Base-by-base conservation (phyloP, 148 eudicot species). In the Euryodendron excelsum region DNA sequence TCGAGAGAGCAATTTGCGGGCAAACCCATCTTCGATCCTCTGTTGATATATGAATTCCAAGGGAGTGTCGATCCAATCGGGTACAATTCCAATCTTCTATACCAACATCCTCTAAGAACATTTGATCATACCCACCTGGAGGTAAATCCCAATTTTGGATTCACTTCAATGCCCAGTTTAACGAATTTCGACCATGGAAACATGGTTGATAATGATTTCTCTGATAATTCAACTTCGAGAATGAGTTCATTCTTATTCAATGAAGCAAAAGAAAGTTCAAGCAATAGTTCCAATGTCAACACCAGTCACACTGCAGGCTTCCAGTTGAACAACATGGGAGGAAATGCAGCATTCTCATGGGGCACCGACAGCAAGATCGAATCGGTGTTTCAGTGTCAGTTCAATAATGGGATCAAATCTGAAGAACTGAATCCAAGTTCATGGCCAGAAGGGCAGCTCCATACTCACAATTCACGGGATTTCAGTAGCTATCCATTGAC, bases 261-360 rank as follows among this genome's bases (percentile, higher is more conserved):
- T 76, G 86, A 84, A n/a, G 90, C 65, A 21, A 89, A 82, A 25
- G 89, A 89, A 23, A 85, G 91, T 79, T 87, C 97, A 2, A 85
- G 87, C 33, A 85, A 82, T 53, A 88, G 87, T 61, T 85, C 92
- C 62, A 85, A 84, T 64, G 78, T 78, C 36, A 83, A 72, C n/a
- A n/a, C n/a, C 65, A 75, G 74, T 36, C 53, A 69, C 27, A 37
- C 30, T 3, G n/a, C n/a, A n/a, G 23, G 76, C n/a, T 61, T 63
- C 9, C 66, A 69, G 50, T 69, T 56, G 56, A 58, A 64, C 14
- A 68, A 37, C 18, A 61, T 81, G 71, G 63, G 60, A 31, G 83
- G 76, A 28, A 75, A 63, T 80, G 67, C 55, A 36, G 82, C 69
- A 63, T 77, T 72, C 60, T 73, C 72, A 39, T 83, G 69, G 87